These are phyloP conservation scores for Senna siamea DNA, from an alignment of 306 rosid species.

Conservation along the genomic window DNA sequence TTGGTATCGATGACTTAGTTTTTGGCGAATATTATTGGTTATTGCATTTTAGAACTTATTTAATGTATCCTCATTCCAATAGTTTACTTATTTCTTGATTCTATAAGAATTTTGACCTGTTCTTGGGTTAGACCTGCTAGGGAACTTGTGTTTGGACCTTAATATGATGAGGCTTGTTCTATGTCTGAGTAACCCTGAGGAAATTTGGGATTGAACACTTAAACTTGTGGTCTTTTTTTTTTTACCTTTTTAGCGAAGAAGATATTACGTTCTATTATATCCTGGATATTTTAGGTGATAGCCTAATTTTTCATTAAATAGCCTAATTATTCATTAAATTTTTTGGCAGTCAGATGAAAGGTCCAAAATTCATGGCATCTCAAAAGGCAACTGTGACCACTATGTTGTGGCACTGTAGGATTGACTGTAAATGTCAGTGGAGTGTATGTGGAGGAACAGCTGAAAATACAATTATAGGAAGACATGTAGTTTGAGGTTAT, in stretches of 20 bases:
- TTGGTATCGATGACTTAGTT: background rate
- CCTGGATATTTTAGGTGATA: background rate
- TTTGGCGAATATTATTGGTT: background rate
- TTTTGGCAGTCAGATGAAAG: background rate
- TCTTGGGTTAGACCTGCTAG: too few relatives aligned
- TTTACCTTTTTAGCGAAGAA: background rate
- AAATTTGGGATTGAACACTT: background rate
- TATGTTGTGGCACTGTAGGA: background rate
- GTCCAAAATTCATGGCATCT: background rate
- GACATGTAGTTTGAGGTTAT: background rate
- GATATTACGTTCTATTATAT: background rate
- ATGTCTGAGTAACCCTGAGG: background rate
- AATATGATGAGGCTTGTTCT: too few relatives aligned
- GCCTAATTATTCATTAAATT: background rate
- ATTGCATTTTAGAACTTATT: too few relatives aligned
- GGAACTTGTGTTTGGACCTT: too few relatives aligned
- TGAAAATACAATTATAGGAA: background rate
- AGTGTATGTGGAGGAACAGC: background rate
- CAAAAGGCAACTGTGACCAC: background rate
- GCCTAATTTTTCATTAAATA: background rate
- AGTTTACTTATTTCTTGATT: too few relatives aligned
- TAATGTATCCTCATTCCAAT: too few relatives aligned
- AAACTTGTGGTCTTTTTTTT: background rate
- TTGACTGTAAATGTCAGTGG: too few relatives aligned
- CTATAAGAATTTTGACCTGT: too few relatives aligned